Base-by-base conservation (phyloP, 768 basidiomycete genomes). In the Trametes maxima region DNA sequence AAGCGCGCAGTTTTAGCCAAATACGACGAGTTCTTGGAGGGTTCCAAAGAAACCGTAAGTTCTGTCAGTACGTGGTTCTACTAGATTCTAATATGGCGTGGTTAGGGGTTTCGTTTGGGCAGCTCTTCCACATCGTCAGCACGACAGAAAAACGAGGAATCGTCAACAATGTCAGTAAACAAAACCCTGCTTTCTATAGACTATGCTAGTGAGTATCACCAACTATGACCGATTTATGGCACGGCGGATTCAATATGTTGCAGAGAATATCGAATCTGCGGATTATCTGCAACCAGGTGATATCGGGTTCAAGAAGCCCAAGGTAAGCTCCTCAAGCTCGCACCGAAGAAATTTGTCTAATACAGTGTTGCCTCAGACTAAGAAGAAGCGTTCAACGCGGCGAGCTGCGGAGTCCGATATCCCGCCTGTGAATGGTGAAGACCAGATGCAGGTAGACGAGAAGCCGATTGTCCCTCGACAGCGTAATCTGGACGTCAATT, bases 261-360 rank as follows among this genome's bases (percentile, higher is more conserved):
- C 51, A 93, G 94, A 98, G 80, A 96, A 94, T 66, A 68, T 94
- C 22, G 89, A 92, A 65, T 84, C 82, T 2, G 79, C 83, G n/a
- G 97, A 98, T 72, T 98, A 98, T 68, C 72, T 93, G 7, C 85
- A 93, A 73, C 94, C 94, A 72, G 94, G 93, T 2, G 95, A 98
- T 62, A 78, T 87, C 21, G 95, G 94, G 3, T 98, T 98, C 77
- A 98, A 97, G 79, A 98, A 96, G 73, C 86, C 86, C 3, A 98
- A 95, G 81, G 93, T 88, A 58, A 25, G 33, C 53, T 39, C 22
- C 25, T 8, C 25, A 37, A 33, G 22, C 22, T 24, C 3, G 5
- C 21, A 21, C 3, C 7, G 17, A 48, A 14, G 7, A 35, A 24
- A 24, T 16, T 43, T 19, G 21, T 36, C 28, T 39, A 17, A 37